Conservation (phyloP, 2,329 filamentous ascomycete species). For the Cryphonectria nitschkei region DNA sequence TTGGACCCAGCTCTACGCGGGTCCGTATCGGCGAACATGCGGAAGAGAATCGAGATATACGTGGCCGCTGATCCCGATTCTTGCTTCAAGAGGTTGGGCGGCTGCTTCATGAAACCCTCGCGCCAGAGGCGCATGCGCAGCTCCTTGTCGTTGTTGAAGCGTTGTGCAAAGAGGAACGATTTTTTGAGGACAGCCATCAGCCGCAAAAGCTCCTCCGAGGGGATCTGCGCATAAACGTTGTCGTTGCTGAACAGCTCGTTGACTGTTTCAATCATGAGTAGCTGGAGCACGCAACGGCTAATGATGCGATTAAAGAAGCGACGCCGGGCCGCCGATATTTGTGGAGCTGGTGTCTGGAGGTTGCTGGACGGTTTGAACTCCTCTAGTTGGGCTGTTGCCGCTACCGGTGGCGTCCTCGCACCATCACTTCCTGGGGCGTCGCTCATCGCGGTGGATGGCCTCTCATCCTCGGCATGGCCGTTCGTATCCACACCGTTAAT, state of each 20-base stretch:
- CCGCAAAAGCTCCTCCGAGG: conserved; percentile 83
- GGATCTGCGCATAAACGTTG: conserved; percentile 90
- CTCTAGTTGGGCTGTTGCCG: conserved; percentile 59
- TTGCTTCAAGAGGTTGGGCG: conserved; percentile 95
- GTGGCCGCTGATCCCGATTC: conserved; percentile 91
- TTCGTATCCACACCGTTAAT: conserved; percentile 59
- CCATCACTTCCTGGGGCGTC: conserved; percentile 42
- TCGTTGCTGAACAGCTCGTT: conserved; percentile 99
- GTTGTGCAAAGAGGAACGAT: conserved; percentile 93
- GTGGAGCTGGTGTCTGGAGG: conserved; percentile 84
- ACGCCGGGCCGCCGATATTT: conserved; percentile 88
- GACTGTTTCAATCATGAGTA: conserved; percentile 99
- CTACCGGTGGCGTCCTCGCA: conserved; percentile 35
- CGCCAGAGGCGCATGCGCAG: conserved; percentile 92
- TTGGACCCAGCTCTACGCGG: conserved; percentile 80
- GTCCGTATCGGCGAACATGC: conserved; percentile 93
- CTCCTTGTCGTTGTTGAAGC: conserved; percentile 97
- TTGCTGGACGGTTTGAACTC: conserved; percentile 81
- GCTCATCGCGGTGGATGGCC: conserved; percentile 33
- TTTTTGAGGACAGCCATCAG: conserved; percentile 95
- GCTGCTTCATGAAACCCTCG: conserved; percentile 99
- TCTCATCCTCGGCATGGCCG: conserved; percentile 39
- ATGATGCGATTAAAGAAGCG: conserved; percentile 99
- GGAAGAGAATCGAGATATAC: conserved; percentile 92
- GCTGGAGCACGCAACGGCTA: conserved; percentile 93